Evolutionary conservation across 2,329 filamentous ascomycete species (phyloP), one percentile per base, ranked within the genome.

Genomic region (Aplosporella prunicola): DNA sequence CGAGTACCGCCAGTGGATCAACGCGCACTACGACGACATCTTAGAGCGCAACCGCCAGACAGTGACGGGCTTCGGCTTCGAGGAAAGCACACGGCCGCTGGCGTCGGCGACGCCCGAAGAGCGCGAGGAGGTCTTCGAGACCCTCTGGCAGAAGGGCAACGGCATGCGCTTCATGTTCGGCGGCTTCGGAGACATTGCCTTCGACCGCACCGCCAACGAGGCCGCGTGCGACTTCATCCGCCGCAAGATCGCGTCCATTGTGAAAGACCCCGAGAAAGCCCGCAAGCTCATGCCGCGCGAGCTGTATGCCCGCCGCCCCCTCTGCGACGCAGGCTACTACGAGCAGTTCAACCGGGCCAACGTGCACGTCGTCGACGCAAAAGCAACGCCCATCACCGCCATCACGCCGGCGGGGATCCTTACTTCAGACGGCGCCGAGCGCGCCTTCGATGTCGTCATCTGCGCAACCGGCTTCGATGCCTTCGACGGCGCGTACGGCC

Each of bases 401-500:
- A 56, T 76, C 18, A 63, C 70, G 2, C 51, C 62, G 3, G 58
- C 63, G 10, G 66, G 72, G 5, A 57, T 75, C 41, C 55, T 66
- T 48, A 61, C 72, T 14, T 55, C 54, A 1, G 64, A 64, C 2
- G 71, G 70, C 16, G 51, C 64, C 20, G 53, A 70, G 17, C 50
- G 71, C 39, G 57, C 68, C 20, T 62, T 74, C 6, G 75, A 78
- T 47, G 62, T 64, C 15, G 67, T 78, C 29, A 58, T 78, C 39
- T 45, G 58, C 36, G 62, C 52, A 13, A 66, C 56, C 0, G 64
- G 64, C 0, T 68, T 63, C 37, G 63, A 67, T 37, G 54, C 57
- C 1, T 45, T 62, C 9, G 54, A 50, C 2, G 62, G 63, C 9
- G 51, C 52, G 5, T 49, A 63, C 16, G 44, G 45, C 3, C 51